Conservation (phyloP, 306 rosid genomes). For the Macrotyloma uniflorum region DNA sequence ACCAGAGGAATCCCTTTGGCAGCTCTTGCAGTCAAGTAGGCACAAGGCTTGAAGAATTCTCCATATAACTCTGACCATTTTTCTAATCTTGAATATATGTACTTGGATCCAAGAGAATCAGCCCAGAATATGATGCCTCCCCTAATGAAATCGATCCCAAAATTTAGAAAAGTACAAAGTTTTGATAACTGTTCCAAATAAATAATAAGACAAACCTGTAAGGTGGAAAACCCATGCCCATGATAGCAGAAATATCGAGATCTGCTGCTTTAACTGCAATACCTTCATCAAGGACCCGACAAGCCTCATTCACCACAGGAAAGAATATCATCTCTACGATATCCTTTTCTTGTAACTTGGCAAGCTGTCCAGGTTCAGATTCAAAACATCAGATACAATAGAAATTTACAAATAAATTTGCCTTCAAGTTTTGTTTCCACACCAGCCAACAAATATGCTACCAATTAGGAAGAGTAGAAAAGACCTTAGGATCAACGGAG, state of each 20-base stretch:
- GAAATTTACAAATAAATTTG: not conserved
- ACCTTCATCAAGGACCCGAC: conserved; percentile 94
- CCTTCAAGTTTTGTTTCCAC: conserved; percentile 12
- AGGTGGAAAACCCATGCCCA: conserved; percentile 98
- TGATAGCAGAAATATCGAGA: conserved; percentile 81
- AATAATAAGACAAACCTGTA: conserved; percentile 69
- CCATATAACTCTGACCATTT: conserved; percentile 83
- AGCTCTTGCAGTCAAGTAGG: conserved; percentile 92
- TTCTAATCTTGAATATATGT: conserved; percentile 77
- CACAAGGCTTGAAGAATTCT: conserved; percentile 90
- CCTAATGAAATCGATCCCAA: conserved; percentile 54
- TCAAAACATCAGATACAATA: conserved; percentile 29
- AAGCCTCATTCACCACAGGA: conserved; percentile 98
- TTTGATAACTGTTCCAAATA: conserved; percentile 2
- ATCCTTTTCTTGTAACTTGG: conserved; percentile 73
- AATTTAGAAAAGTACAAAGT: conserved; percentile 26
- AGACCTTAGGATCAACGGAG: conserved; percentile 76
- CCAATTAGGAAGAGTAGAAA: conserved; percentile 26
- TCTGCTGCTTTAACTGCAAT: conserved; percentile 92
- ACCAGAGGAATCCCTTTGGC: conserved; percentile 86
- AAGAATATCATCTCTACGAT: conserved; percentile 92
- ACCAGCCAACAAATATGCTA: conserved; percentile 4
- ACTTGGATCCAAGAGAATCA: conserved; percentile 88
- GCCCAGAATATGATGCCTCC: conserved; percentile 98
- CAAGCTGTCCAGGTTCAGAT: conserved; percentile 60